Conservation (phyloP, 1,139 yeast species). For the Taphrina populina region DNA sequence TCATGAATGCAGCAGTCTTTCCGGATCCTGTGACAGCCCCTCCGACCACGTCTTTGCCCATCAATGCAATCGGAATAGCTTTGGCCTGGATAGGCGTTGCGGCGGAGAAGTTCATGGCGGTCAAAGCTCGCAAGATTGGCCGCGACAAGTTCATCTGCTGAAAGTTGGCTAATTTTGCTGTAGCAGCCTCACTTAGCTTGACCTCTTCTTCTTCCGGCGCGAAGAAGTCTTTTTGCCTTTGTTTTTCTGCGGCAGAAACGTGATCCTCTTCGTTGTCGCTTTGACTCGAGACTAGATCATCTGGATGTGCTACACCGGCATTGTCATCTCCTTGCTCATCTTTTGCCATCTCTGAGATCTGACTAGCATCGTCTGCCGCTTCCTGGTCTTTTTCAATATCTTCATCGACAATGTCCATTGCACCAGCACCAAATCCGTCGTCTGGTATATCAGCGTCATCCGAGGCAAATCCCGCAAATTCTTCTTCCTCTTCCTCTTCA, state of each 20-base stretch:
- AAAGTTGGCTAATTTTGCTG: conserved; percentile 55
- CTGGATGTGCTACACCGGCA: conserved; percentile 31
- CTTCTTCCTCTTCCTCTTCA: conserved; percentile 43
- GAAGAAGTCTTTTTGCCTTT: conserved; percentile 59
- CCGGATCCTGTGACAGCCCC: conserved; percentile 99
- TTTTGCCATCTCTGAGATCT: conserved; percentile 43
- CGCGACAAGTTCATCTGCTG: conserved; percentile 78
- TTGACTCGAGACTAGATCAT: conserved; percentile 18
- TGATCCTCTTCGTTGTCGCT: conserved; percentile 30
- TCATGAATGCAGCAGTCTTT: conserved; percentile 96
- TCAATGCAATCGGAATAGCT: conserved; percentile 84
- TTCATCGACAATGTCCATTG: conserved; percentile 44
- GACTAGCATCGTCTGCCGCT: conserved; percentile 42
- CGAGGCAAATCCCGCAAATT: conserved; percentile 48
- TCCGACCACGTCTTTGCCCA: conserved; percentile 96
- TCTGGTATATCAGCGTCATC: conserved; percentile 43
- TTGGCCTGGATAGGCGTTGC: conserved; percentile 96
- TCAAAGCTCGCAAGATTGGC: conserved; percentile 80
- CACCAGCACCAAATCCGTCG: conserved; percentile 42
- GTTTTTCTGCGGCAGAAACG: conserved; percentile 28
- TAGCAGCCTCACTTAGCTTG: conserved; percentile 42
- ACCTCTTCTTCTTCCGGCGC: conserved; percentile 56
- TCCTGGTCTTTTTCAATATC: conserved; percentile 44
- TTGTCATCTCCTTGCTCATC: conserved; percentile 38
- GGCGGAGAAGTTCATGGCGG: conserved; percentile 71